A percentile compares a stretch with the other conserved stretches of the same genome.
phyloP scores from a whole-genome alignment of 768 basidiomycete species.

The Hygrocybe coccinea region DNA sequence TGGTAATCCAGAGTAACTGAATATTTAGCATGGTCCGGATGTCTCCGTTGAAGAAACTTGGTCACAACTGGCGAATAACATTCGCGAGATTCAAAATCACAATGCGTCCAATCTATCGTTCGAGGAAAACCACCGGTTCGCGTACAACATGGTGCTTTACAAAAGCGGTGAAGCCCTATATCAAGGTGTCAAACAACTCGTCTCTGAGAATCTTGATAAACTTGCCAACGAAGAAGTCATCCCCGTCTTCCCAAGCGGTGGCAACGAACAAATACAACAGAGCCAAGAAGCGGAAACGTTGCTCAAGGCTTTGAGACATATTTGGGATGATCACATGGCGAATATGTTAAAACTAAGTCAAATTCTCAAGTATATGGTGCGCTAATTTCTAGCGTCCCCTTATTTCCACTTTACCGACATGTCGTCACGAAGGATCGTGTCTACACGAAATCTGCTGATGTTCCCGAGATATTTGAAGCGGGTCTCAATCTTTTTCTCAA shows the following conservation, averaged over 20 bases:
- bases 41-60: conserved; percentile 82
- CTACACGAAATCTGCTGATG: conserved; percentile 66
- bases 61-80: conserved; percentile 74
- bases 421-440: conserved; percentile 71
- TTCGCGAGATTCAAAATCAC: conserved; percentile 91
- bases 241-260: conserved; percentile 75
- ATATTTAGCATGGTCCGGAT: conserved; percentile 60
- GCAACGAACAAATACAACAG: conserved; percentile 64
- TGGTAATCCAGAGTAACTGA: background rate
- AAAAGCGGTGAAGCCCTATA: conserved; percentile 84
- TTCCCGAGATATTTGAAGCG: conserved; percentile 76
- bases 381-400: conserved; percentile 16
- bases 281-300: conserved; percentile 82
- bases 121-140: conserved; percentile 91
- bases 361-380: conserved; percentile 94
- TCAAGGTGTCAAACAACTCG: conserved; percentile 72
- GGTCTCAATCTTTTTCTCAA: conserved; percentile 80
- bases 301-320: conserved; percentile 72
- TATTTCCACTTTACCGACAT: conserved; percentile 2
- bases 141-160: conserved; percentile 89
- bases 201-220: conserved; percentile 75
- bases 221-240: conserved; percentile 73
- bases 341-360: conserved; percentile 86
- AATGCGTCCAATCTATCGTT: conserved; percentile 85
- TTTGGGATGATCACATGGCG: conserved; percentile 92